A percentile compares a stretch with the other conserved stretches of the same genome.
phyloP scores from a whole-genome alignment of 192 early-diverging fungal genomes.

The Lobulomyces angularis region DNA sequence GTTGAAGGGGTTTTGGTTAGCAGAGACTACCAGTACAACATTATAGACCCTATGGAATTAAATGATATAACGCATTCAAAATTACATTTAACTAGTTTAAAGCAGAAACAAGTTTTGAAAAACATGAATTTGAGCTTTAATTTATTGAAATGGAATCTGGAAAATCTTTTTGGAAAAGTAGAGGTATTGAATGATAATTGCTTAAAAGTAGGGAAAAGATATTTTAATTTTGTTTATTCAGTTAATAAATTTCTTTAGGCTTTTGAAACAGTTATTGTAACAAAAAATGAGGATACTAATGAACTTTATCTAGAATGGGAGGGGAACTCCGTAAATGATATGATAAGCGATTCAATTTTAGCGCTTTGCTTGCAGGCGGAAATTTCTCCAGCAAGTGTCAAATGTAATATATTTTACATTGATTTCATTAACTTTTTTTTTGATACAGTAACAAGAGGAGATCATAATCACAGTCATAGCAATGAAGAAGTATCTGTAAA shows the following conservation, averaged over 20 bases:
- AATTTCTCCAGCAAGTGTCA: conserved; percentile 78
- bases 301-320: conserved; percentile 80
- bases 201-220: conserved; percentile 14
- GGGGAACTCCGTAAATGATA: conserved; percentile 82
- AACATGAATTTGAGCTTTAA: conserved; percentile 58
- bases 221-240: conserved; percentile 5
- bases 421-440: background rate
- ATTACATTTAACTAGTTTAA: conserved; percentile 57
- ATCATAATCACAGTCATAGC: background rate
- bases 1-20: conserved; percentile 70
- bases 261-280: conserved; percentile 68
- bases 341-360: conserved; percentile 88
- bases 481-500: background rate
- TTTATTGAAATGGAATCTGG: conserved; percentile 78
- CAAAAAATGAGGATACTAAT: conserved; percentile 28
- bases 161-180: conserved; percentile 83
- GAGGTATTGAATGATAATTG: conserved; percentile 15
- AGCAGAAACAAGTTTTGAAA: conserved; percentile 66
- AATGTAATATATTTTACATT: conserved; percentile 23
- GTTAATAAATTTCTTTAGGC: conserved; percentile 25
- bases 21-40: conserved; percentile 79
- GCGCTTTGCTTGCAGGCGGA: conserved; percentile 77
- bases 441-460: background rate
- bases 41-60: conserved; percentile 72
- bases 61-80: conserved; percentile 73